These are phyloP conservation scores for Coffea eugenioides DNA, from an alignment of 257 asterid genomes.

Conservation along the genomic window DNA sequence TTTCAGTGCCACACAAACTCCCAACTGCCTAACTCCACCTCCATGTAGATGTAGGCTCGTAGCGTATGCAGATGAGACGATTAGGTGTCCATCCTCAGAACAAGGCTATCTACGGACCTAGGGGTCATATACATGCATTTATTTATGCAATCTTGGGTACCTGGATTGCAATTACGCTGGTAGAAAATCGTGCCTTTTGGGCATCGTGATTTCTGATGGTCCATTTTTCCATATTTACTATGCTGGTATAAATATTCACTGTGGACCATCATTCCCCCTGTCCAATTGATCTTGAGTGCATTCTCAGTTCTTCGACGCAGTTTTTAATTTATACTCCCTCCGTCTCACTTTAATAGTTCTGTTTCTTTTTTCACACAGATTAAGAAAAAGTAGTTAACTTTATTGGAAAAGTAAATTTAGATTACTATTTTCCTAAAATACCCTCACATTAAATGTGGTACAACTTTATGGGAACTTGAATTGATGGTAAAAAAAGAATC, in stretches of 20 bases:
- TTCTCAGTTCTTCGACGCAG: neutral
- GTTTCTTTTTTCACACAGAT: no score
- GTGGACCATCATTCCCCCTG: conserved; percentile 11
- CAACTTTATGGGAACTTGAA: no score
- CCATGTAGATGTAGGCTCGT: no score
- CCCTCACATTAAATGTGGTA: no score
- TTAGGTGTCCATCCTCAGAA: neutral
- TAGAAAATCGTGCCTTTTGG: conserved; percentile 8
- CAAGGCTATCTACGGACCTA: neutral
- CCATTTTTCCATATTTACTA: neutral
- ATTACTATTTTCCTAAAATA: no score
- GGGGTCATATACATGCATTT: neutral
- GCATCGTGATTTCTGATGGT: conserved; percentile 1
- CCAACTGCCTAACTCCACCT: neutral
- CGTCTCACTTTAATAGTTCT: no score
- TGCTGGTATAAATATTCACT: neutral
- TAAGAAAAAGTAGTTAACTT: no score
- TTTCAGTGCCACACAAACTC: neutral
- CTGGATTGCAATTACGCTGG: neutral
- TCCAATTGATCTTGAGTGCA: neutral
- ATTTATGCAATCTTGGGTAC: neutral
- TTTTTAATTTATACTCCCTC: neutral
- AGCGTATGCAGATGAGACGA: no score
- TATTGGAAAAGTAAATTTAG: no score
- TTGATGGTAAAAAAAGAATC: no score